Percentiles rank a stretch among this genome's conserved stretches.
phyloP scores from a whole-genome alignment of 768 basidiomycete species.

The Trichaptum fuscoviolaceum region DNA sequence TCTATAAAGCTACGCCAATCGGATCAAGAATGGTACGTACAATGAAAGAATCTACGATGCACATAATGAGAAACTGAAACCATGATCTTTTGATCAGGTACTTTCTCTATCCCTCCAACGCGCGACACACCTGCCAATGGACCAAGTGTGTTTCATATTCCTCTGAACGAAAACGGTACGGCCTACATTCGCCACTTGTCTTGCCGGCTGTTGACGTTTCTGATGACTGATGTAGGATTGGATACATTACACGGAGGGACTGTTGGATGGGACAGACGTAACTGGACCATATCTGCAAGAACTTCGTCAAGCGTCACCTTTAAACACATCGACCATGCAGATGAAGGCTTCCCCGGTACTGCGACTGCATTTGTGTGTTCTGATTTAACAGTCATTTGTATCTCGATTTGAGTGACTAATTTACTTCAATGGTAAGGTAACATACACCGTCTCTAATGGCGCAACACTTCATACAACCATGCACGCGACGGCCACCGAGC shows the following conservation, averaged over 20 bases:
- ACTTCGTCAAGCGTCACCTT: conserved; percentile 46
- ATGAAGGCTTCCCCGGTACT: conserved; percentile 51
- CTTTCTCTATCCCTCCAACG: conserved; percentile 49
- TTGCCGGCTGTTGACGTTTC: conserved; percentile 7
- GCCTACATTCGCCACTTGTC: conserved; percentile 19
- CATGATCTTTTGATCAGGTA: conserved; percentile 27
- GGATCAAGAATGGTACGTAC: conserved; percentile 41
- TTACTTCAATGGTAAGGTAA: conserved; percentile 29
- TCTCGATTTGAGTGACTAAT: conserved; percentile 10
- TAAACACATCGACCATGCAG: conserved; percentile 43
- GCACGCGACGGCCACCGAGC: conserved; percentile 41
- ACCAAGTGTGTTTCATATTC: conserved; percentile 43
- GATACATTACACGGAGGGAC: conserved; percentile 54
- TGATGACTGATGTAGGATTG: conserved; percentile 18
- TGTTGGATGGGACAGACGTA: conserved; percentile 51
- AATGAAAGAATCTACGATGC: no score
- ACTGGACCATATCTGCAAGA: conserved; percentile 45
- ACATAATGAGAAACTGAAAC: neutral
- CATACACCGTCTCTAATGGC: conserved; percentile 40
- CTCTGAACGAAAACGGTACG: conserved; percentile 47
- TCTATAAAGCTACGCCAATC: conserved; percentile 46
- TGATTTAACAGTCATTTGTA: neutral
- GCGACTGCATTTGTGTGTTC: conserved; percentile 36
- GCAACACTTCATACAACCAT: conserved; percentile 38
- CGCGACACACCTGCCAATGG: conserved; percentile 35